Percentiles rank a stretch among this genome's conserved stretches.
Conservation (phyloP, 148 eudicot species). For the Mesembryanthemum crystallinum region DNA sequence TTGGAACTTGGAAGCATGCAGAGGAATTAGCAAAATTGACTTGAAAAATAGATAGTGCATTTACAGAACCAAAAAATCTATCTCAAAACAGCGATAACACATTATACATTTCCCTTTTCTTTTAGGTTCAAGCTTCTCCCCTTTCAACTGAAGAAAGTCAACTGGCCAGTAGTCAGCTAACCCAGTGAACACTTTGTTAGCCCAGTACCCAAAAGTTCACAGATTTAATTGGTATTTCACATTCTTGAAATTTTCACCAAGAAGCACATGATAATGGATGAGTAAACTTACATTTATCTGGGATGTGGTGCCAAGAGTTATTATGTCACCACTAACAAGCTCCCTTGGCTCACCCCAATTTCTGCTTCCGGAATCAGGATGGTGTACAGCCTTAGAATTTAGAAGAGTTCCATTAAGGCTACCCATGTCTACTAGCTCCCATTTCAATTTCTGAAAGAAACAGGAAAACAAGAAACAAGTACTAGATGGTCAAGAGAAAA, state of each 20-base stretch:
- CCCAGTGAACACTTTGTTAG: neutral
- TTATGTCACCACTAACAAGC: constrained; percentile 71
- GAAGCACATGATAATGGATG: neutral
- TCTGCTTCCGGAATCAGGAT: constrained; percentile 75
- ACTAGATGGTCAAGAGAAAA: constrained; percentile 12
- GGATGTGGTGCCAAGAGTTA: constrained; percentile 89
- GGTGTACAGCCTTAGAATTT: constrained; percentile 62
- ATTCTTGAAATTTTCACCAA: neutral
- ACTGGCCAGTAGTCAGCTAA: neutral
- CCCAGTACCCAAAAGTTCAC: neutral
- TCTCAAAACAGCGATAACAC: neutral
- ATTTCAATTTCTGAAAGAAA: constrained; percentile 64
- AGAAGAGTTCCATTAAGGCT: constrained; percentile 92
- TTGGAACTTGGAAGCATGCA: neutral
- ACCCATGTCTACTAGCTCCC: constrained; percentile 98
- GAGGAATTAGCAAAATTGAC: neutral
- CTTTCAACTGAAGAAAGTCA: neutral
- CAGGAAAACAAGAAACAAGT: constrained; percentile 1
- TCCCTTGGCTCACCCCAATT: constrained; percentile 85
- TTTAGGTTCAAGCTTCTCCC: neutral
- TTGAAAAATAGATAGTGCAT: neutral
- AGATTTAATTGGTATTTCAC: neutral
- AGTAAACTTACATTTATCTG: constrained; percentile 54
- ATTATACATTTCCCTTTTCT: too few relatives aligned
- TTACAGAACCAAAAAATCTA: neutral